A percentile compares a stretch with the other conserved stretches of the same genome.
Evolutionary conservation across 805 yeast genomes (phyloP).

Genomic region (Kuraishia cidri): DNA sequence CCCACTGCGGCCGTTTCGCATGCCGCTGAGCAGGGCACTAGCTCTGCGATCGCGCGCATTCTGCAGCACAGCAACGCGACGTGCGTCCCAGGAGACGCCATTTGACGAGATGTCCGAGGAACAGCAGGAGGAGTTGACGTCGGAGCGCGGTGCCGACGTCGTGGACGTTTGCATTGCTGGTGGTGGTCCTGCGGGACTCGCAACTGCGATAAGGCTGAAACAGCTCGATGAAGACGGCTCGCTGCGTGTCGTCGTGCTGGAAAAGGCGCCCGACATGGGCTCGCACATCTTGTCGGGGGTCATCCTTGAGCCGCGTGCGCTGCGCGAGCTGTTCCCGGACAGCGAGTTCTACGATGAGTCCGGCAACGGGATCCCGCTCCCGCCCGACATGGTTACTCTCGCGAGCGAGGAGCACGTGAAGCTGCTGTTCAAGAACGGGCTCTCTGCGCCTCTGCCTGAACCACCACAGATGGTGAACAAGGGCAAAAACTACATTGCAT

Average conservation of each 20-base stretch:
- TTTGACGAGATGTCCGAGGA: slow-evolving; percentile 27
- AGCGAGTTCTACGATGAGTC: slow-evolving; percentile 41
- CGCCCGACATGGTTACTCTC: slow-evolving; percentile 63
- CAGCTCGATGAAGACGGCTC: slow-evolving; percentile 69
- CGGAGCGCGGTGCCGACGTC: slow-evolving; percentile 71
- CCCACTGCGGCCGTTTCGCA: no score
- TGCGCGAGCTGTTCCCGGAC: slow-evolving; percentile 76
- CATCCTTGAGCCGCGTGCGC: slow-evolving; percentile 82
- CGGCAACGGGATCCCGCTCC: slow-evolving; percentile 63
- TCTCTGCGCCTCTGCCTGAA: slow-evolving; percentile 70
- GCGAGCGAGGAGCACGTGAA: slow-evolving; percentile 74
- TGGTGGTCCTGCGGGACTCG: slow-evolving; percentile 96
- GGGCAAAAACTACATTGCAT: slow-evolving; percentile 77
- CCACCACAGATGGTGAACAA: slow-evolving; percentile 86
- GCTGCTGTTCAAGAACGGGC: slow-evolving; percentile 46
- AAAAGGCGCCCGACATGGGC: slow-evolving; percentile 91
- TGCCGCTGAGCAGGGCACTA: no score
- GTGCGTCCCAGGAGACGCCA: slow-evolving; percentile 15
- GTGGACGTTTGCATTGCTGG: slow-evolving; percentile 96
- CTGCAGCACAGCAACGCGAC: no score
- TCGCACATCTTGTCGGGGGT: slow-evolving; percentile 92
- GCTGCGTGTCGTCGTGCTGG: slow-evolving; percentile 79
- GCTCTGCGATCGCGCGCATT: no score
- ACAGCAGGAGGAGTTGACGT: slow-evolving; percentile 35
- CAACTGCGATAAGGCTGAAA: slow-evolving; percentile 85